Evolutionary conservation across 139 green algal species (phyloP).

Genomic region (Pycnococcus provasolii): DNA sequence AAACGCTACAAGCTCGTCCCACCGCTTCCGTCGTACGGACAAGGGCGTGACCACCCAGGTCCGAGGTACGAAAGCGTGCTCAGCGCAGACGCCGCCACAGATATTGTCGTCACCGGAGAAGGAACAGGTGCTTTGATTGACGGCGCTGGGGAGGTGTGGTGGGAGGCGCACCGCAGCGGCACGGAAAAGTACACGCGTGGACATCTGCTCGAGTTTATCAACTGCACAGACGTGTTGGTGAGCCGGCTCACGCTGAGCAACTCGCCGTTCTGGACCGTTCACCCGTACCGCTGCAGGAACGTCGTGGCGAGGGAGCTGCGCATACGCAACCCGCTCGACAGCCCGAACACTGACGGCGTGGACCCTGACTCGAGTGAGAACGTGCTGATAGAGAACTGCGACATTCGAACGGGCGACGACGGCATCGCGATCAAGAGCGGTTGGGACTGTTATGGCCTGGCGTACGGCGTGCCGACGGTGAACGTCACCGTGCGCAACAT

Average conservation of each 20-base stretch:
- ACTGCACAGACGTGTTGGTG: slow-evolving; percentile 6
- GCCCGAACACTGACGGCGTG: slow-evolving; percentile 28
- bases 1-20: slow-evolving; percentile 14
- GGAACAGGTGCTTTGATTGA: slow-evolving; percentile 26
- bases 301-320: not conserved
- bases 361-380: slow-evolving; percentile 21
- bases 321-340: not conserved
- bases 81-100: slow-evolving; percentile 21
- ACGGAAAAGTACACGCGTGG: slow-evolving; percentile 28
- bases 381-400: slow-evolving; percentile 26
- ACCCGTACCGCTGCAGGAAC: slow-evolving; percentile 20
- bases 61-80: slow-evolving; percentile 25
- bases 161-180: not conserved
- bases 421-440: slow-evolving; percentile 33
- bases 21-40: slow-evolving; percentile 27
- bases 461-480: slow-evolving; percentile 11
- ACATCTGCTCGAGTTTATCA: slow-evolving; percentile 25
- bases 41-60: slow-evolving; percentile 22
- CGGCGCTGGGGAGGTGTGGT: slow-evolving; percentile 22
- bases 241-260: slow-evolving; percentile 26
- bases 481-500: slow-evolving; percentile 15
- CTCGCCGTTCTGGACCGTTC: slow-evolving; percentile 30
- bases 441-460: slow-evolving; percentile 23
- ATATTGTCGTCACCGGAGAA: slow-evolving; percentile 24
- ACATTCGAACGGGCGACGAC: slow-evolving; percentile 25